Percentiles rank a stretch among this genome's conserved stretches.
Evolutionary conservation across 805 yeast genomes (phyloP).

Genomic region (Torulaspora maleeae): DNA sequence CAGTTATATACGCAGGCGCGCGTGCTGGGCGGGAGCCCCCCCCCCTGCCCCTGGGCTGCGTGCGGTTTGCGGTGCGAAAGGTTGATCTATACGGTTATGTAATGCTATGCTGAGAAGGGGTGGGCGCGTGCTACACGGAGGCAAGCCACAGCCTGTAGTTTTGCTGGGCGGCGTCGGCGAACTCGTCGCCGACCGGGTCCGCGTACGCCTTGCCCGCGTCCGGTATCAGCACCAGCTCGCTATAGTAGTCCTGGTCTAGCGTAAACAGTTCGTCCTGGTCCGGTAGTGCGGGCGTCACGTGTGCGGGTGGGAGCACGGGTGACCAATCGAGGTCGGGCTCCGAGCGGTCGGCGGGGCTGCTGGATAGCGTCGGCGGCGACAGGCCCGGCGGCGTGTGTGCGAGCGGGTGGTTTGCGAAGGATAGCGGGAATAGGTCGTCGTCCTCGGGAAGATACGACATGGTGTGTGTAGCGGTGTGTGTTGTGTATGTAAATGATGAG

Average conservation of each 20-base stretch:
- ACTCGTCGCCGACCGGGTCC: conserved; percentile 5
- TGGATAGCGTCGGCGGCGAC: conserved; percentile 14
- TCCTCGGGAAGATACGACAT: conserved; percentile 1
- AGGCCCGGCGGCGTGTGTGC: not conserved
- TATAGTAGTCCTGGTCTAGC: conserved; percentile 12
- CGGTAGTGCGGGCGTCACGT: conserved; percentile 8
- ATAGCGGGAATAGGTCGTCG: conserved; percentile 4
- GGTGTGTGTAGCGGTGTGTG: not conserved
- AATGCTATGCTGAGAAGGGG: not conserved
- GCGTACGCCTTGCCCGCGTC: conserved; percentile 1
- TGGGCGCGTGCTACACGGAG: not conserved
- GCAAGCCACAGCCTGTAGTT: conserved; percentile 31
- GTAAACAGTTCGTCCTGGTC: conserved; percentile 14
- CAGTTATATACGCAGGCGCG: not conserved
- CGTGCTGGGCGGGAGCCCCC: not conserved
- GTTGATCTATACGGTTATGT: not conserved
- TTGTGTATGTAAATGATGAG: too few relatives aligned
- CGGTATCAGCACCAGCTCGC: not conserved
- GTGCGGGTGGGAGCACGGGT: conserved; percentile 7
- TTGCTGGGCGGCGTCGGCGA: conserved; percentile 27
- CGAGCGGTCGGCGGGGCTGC: conserved; percentile 7
- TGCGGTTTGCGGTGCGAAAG: not conserved
- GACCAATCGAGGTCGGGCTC: conserved; percentile 8
- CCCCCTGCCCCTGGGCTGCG: too few relatives aligned
- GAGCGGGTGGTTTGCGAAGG: not conserved